Evolutionary conservation across 225 moss, liverwort and hornwort species (phyloP).

Genomic region (Pseudoscleropodium purum): DNA sequence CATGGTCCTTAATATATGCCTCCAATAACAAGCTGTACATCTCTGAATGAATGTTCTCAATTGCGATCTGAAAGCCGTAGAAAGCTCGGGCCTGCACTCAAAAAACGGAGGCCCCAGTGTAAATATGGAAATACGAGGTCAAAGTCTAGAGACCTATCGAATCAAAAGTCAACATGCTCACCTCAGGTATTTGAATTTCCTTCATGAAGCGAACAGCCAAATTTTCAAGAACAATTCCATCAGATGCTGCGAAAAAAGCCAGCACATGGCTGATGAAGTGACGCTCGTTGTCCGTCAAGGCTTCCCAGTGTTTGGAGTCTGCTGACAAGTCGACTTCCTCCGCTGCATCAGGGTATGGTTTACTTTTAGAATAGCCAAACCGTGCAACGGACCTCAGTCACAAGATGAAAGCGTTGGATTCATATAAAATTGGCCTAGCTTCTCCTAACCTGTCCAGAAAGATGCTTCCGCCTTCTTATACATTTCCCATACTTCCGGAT

Average conservation of each 20-base stretch:
- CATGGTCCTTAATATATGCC: conserved; percentile 70
- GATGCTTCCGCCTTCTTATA: conserved; percentile 54
- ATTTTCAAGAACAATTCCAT: conserved; percentile 89
- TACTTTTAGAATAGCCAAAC: neutral
- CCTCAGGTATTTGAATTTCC: conserved; percentile 86
- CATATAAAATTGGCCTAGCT: neutral
- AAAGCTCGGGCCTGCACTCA: conserved; percentile 59
- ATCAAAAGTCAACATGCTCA: neutral
- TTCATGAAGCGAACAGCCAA: conserved; percentile 84
- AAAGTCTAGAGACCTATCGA: neutral
- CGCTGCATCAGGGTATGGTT: conserved; percentile 15
- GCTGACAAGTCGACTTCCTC: conserved; percentile 82
- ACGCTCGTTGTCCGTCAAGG: conserved; percentile 45
- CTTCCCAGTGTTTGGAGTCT: conserved; percentile 80
- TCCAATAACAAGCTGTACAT: conserved; percentile 89
- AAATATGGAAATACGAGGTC: neutral
- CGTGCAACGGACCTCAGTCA: too few relatives aligned
- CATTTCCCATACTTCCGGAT: conserved; percentile 57
- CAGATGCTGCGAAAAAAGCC: conserved; percentile 89
- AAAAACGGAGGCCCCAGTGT: neutral
- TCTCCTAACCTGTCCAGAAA: conserved; percentile 36
- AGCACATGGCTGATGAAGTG: conserved; percentile 88
- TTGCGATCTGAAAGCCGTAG: conserved; percentile 89
- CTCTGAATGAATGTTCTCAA: conserved; percentile 92
- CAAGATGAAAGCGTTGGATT: neutral